Conservation (phyloP, 108 stramenopile species). For the Aurantiochytrium sp. region DNA sequence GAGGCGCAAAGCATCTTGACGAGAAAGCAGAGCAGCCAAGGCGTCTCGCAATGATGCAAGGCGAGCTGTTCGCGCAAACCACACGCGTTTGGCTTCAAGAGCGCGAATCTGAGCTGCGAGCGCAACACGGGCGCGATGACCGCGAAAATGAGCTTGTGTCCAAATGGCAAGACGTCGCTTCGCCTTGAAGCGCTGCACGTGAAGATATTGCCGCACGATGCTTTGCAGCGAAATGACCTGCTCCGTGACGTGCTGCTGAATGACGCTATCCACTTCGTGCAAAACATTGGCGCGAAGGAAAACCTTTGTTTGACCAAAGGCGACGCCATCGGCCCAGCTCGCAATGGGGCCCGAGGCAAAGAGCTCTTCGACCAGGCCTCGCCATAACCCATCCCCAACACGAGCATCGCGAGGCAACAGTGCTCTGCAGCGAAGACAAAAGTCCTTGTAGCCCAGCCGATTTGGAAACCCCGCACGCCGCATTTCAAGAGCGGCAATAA, state of each 20-base stretch:
- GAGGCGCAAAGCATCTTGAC: background rate
- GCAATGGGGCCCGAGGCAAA: background rate
- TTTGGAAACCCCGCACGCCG: constrained; percentile 21
- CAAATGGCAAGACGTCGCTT: background rate
- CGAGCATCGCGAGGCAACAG: background rate
- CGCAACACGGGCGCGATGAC: background rate
- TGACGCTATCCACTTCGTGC: background rate
- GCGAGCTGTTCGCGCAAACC: background rate
- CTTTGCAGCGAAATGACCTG: background rate
- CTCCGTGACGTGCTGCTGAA: background rate
- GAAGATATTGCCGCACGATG: background rate
- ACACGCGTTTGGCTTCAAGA: background rate
- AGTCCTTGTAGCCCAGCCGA: constrained; percentile 5
- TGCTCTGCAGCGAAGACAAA: background rate
- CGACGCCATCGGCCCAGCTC: background rate
- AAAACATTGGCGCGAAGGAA: background rate
- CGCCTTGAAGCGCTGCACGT: background rate
- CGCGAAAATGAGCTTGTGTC: background rate
- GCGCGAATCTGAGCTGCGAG: background rate
- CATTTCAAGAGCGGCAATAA: constrained; percentile 19
- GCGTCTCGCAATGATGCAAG: background rate
- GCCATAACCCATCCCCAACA: background rate
- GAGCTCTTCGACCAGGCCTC: background rate
- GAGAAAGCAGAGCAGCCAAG: too few species aligned
- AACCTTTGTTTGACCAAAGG: background rate